Evolutionary conservation across 169 alveolate genomes (phyloP).

Genomic region (Condylostoma magnum): DNA sequence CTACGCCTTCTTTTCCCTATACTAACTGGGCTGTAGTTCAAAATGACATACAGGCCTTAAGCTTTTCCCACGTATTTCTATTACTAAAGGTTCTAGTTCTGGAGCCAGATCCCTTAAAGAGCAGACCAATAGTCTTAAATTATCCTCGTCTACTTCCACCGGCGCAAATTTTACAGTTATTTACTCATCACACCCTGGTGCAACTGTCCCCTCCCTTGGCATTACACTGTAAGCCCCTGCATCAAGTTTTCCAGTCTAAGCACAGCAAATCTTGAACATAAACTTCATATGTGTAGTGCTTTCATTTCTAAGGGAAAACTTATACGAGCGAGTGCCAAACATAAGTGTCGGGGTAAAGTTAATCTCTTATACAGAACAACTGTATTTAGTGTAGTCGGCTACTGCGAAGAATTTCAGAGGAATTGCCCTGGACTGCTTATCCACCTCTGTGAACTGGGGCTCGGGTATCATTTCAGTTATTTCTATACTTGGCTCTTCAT

Average conservation of each 20-base stretch:
- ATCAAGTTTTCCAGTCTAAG: slow-evolving; percentile 59
- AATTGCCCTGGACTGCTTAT: slow-evolving; percentile 71
- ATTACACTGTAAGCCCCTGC: slow-evolving; percentile 63
- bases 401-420: slow-evolving; percentile 75
- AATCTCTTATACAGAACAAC: slow-evolving; percentile 69
- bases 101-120: slow-evolving; percentile 76
- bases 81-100: slow-evolving; percentile 61
- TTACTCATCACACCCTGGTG: slow-evolving; percentile 80
- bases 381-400: slow-evolving; percentile 87
- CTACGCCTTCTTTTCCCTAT: slow-evolving; percentile 79
- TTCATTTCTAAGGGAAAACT: slow-evolving; percentile 74
- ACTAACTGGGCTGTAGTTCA: slow-evolving; percentile 82
- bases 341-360: slow-evolving; percentile 88
- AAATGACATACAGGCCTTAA: slow-evolving; percentile 91
- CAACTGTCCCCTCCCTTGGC: slow-evolving; percentile 65
- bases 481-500: slow-evolving; percentile 79
- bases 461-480: slow-evolving; percentile 75
- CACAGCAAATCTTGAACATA: slow-evolving; percentile 63
- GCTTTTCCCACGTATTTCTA: slow-evolving; percentile 82
- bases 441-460: slow-evolving; percentile 65
- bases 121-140: slow-evolving; percentile 71
- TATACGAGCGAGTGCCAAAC: slow-evolving; percentile 85
- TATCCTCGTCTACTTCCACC: slow-evolving; percentile 74
- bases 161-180: slow-evolving; percentile 81
- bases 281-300: slow-evolving; percentile 10